Evolutionary conservation across 257 asterid genomes (phyloP).

Genomic region (Voacanga thouarsii): DNA sequence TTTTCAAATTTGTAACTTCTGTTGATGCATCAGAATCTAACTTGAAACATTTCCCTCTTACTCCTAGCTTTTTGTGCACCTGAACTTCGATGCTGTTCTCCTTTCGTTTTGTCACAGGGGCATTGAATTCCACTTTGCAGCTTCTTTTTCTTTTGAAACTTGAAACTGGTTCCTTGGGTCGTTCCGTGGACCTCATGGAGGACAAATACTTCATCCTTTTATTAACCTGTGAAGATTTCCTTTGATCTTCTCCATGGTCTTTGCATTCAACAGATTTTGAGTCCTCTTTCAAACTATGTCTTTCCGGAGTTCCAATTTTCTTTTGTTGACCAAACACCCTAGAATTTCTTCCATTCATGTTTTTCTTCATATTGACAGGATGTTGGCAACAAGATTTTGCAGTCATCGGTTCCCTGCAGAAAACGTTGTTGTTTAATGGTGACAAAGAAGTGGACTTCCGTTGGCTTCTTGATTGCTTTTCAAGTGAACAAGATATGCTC

Average conservation of each 20-base stretch:
- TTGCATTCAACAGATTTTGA: constrained; percentile 17
- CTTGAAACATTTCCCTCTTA: constrained; percentile 22
- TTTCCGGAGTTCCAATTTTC: constrained; percentile 21
- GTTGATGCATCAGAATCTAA: constrained; percentile 23
- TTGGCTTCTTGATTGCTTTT: constrained; percentile 18
- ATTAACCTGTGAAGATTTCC: constrained; percentile 11
- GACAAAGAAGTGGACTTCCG: constrained; percentile 16
- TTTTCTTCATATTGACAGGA: constrained; percentile 15
- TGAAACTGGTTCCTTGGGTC: constrained; percentile 2
- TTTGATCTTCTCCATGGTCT: constrained; percentile 11
- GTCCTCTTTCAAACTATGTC: constrained; percentile 16
- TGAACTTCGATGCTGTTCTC: constrained; percentile 18
- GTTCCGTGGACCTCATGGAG: constrained; percentile 10
- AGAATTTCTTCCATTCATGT: constrained; percentile 19
- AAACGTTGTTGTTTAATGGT: constrained; percentile 13
- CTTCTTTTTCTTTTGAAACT: constrained; percentile 20
- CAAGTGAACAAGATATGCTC: constrained; percentile 13
- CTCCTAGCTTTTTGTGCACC: constrained; percentile 17
- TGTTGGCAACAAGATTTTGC: constrained; percentile 16
- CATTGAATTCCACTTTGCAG: constrained; percentile 24
- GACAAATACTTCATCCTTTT: constrained; percentile 15
- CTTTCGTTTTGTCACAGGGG: constrained; percentile 30
- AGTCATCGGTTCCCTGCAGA: constrained; percentile 22
- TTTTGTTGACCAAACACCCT: constrained; percentile 19
- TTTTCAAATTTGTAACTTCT: constrained; percentile 22